Percentiles rank a stretch among this genome's conserved stretches.
These are phyloP conservation scores for Apiospora kogelbergensis DNA, from an alignment of 2,329 filamentous ascomycete species.

Conservation along the genomic window DNA sequence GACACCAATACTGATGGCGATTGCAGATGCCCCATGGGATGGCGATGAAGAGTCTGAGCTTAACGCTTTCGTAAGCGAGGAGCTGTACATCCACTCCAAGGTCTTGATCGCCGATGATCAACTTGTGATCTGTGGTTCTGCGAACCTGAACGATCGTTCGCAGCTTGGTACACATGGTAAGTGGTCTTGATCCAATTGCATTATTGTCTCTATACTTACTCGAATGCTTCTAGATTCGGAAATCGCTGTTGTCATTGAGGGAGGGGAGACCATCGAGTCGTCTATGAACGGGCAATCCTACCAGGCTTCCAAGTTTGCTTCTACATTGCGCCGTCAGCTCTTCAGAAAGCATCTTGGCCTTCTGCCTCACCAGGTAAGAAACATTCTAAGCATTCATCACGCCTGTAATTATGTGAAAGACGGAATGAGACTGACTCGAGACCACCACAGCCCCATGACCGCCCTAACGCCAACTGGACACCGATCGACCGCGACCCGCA, in stretches of 20 bases:
- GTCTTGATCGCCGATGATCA: conserved; percentile 86
- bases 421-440: background rate
- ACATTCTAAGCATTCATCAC: background rate
- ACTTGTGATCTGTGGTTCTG: conserved; percentile 80
- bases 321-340: conserved; percentile 78
- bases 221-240: conserved; percentile 64
- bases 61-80: conserved; percentile 59
- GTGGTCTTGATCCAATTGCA: background rate
- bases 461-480: conserved; percentile 71
- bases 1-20: background rate
- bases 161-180: conserved; percentile 72
- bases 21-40: conserved; percentile 47
- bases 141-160: conserved; percentile 89
- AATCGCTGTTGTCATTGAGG: conserved; percentile 86
- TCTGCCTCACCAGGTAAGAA: conserved; percentile 48
- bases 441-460: conserved; percentile 63
- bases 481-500: conserved; percentile 72
- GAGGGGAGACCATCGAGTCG: conserved; percentile 67
- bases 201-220: background rate
- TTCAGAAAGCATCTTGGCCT: conserved; percentile 92
- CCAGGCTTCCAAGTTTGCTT: conserved; percentile 72
- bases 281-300: conserved; percentile 73
- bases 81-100: conserved; percentile 81
- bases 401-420: background rate
- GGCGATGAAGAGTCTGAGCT: conserved; percentile 57